Evolutionary conservation across 768 basidiomycete species (phyloP), one percentile per base, ranked within the genome.

Genomic region (Coprinopsis sp.): DNA sequence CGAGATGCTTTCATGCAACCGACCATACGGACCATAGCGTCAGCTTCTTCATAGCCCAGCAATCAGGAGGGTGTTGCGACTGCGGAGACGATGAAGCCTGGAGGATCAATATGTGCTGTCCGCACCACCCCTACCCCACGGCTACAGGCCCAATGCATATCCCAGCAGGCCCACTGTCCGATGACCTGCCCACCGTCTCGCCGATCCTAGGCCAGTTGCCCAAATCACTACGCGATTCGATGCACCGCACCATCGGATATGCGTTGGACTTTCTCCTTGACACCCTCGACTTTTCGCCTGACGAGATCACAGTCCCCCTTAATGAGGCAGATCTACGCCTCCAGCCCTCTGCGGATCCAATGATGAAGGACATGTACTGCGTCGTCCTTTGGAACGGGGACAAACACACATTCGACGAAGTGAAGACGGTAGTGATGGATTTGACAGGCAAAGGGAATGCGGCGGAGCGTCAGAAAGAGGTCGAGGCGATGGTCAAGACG

Each of bases 381-480:
- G 74, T 97, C 47, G 72, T 95, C 22, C 66, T 98, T 4, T 97
- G 93, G 93, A 93, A 94, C 67, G 94, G 96, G 64, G 96, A 99
- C 64, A 95, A 94, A 56, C 96, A 97, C 64, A 92, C 91, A 0
- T 87, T 85, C 56, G 83, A 86, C 41, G 92, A 98, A 58, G 83
- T 96, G 44, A 84, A 85, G 51, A 77, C 79, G 50, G 75, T 91
- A 33, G 66, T 90, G 5, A 71, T 74, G 47, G 86, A 86, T 36
- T 64, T 75, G 57, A 73, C 74, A 0, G 66, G 66, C 46, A 73
- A 76, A 18, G 48, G 48, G 25, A 37, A 18, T 30, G 27, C 33
- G 12, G 25, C 25, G 2, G 64, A 79, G 7, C 64, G 67, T 18
- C 79, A 79, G 30, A 81, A 85, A 23, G 86, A 87, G 0, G 56